Percentiles rank a stretch among this genome's conserved stretches.
phyloP scores from a whole-genome alignment of 1,284 basidiomycete species.

The Termitomyces sp. region DNA sequence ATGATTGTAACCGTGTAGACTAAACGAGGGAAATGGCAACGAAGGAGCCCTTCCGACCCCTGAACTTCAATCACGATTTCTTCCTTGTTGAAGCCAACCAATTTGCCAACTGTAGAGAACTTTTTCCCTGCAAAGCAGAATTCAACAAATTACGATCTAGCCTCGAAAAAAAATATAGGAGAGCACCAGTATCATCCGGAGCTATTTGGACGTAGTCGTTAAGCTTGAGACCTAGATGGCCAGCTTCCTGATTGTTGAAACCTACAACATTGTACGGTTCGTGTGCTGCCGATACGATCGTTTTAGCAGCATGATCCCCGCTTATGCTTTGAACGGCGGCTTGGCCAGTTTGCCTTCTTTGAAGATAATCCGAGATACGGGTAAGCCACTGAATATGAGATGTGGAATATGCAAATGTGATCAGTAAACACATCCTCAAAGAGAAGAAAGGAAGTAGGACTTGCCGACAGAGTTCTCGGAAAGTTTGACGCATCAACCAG shows the following conservation, averaged over 20 bases:
- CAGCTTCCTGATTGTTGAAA: constrained; percentile 42
- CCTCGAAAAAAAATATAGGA: too few relatives aligned
- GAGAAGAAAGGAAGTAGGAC: constrained; percentile 10
- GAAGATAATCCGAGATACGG: constrained; percentile 33
- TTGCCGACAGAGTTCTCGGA: constrained; percentile 37
- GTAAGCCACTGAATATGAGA: constrained; percentile 48
- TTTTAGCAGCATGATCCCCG: constrained; percentile 39
- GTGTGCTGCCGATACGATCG: constrained; percentile 33
- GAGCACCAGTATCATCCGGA: constrained; percentile 47
- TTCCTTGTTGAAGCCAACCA: constrained; percentile 44
- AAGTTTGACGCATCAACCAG: constrained; percentile 36
- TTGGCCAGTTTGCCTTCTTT: constrained; percentile 24
- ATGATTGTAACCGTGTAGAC: constrained; percentile 26
- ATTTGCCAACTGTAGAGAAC: constrained; percentile 42
- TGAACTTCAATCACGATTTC: constrained; percentile 45
- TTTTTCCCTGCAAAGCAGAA: constrained; percentile 25
- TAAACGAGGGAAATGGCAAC: constrained; percentile 49
- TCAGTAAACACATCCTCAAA: neutral
- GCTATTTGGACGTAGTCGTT: constrained; percentile 38
- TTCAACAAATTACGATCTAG: neutral
- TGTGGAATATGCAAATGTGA: neutral
- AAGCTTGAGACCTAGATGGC: constrained; percentile 33
- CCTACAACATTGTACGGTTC: constrained; percentile 36
- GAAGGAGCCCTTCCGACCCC: constrained; percentile 34
- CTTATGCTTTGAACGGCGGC: constrained; percentile 25